Evolutionary conservation across 2,329 filamentous ascomycete species (phyloP).

Genomic region (Alternaria brassicae): DNA sequence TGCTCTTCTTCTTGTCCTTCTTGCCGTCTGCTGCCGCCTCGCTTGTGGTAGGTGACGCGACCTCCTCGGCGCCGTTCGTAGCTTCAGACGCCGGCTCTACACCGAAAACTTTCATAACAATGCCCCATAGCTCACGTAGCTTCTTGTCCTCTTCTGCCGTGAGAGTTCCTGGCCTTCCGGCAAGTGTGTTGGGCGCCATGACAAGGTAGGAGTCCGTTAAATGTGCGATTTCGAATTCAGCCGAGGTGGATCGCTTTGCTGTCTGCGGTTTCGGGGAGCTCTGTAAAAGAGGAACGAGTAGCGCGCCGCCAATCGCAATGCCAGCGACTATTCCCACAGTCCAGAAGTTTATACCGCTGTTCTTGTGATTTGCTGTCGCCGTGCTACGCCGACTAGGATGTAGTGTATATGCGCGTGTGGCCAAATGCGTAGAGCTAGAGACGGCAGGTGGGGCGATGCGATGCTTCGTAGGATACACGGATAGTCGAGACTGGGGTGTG

Average conservation of each 20-base stretch:
- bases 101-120: conserved; percentile 77
- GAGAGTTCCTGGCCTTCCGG: conserved; percentile 83
- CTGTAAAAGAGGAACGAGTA: conserved; percentile 35
- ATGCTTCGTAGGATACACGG: conserved; percentile 17
- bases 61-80: conserved; percentile 23
- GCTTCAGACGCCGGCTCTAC: conserved; percentile 43
- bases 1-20: conserved; percentile 77
- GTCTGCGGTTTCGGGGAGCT: conserved; percentile 14
- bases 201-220: conserved; percentile 43
- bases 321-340: conserved; percentile 38
- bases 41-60: conserved; percentile 14
- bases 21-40: conserved; percentile 40
- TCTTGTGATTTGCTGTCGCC: conserved; percentile 16
- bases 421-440: conserved; percentile 14
- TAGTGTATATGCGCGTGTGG: conserved; percentile 19
- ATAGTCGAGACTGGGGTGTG: conserved; percentile 15
- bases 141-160: conserved; percentile 90
- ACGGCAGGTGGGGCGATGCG: conserved; percentile 21
- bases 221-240: conserved; percentile 29
- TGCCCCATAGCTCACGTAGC: conserved; percentile 83
- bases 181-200: conserved; percentile 56
- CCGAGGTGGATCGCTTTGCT: conserved; percentile 13
- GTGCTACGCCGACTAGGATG: conserved; percentile 8
- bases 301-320: conserved; percentile 43
- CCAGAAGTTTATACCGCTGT: conserved; percentile 38